These are phyloP conservation scores for Botrytis sinoallii DNA, from an alignment of 2,329 filamentous ascomycete genomes.

Conservation along the genomic window DNA sequence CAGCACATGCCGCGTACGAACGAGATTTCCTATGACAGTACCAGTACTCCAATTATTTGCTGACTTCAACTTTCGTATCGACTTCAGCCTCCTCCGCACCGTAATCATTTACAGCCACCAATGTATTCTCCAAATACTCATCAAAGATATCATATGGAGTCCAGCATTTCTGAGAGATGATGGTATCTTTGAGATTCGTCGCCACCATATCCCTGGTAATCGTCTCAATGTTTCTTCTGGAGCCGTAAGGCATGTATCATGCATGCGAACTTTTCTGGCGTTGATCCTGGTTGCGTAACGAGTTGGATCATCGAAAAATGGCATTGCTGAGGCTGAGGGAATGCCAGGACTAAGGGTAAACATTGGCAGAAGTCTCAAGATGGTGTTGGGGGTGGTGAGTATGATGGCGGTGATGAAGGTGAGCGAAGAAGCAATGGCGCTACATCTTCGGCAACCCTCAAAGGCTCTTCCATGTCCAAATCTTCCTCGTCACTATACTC, in stretches of 20 bases:
- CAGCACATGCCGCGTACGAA: not conserved
- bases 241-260: not conserved
- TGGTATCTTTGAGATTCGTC: not conserved
- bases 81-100: not conserved
- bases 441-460: too few species aligned
- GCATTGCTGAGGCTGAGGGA: too few species aligned
- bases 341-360: not conserved
- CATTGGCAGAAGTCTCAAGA: not conserved
- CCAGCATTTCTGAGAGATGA: slow-evolving; percentile 6
- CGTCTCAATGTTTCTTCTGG: not conserved
- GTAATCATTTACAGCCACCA: slow-evolving; percentile 1
- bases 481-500: not conserved
- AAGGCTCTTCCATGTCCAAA: not conserved
- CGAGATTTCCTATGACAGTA: not conserved
- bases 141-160: not conserved
- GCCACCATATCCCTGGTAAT: not conserved
- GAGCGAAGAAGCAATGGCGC: not conserved
- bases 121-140: not conserved
- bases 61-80: not conserved
- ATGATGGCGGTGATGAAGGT: not conserved
- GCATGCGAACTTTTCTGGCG: slow-evolving; percentile 1
- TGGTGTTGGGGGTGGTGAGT: not conserved
- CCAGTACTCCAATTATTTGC: not conserved
- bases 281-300: not conserved
- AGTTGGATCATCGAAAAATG: not conserved